Evolutionary conservation across 169 alveolate species (phyloP), one percentile per base, ranked within the genome.

Genomic region (Cryptosporidium ryanae): DNA sequence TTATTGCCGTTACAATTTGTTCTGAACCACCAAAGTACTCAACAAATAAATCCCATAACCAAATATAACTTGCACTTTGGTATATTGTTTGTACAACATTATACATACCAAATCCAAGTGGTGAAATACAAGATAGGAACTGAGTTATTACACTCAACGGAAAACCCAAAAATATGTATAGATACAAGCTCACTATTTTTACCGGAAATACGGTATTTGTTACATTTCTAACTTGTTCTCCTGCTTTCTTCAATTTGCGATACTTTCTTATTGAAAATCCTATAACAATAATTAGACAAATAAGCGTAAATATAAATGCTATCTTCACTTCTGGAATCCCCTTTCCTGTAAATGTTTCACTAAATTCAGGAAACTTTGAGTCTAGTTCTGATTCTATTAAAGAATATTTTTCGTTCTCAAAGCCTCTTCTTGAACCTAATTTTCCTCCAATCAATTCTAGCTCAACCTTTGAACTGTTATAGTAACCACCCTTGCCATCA

Each of bases 171-270:
- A 76, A 76, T n/a, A 76, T 76, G 46, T 76, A 76, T 43, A 76
- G 27, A 76, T 76, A 76, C 1, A 76, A 21, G 29, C 87, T 76
- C 32, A 76, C 87, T 32, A 76, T 76, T 25, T 48, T 55, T 8
- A 76, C 87, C 2, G 87, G 87, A 61, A 76, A 76, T 1, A 76
- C 87, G 25, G 87, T 76, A 44, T 76, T 76, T n/a, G 87, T 76
- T 25, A 76, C 29, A 38, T 76, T 61, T 59, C 87, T 55, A 27
- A 76, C 87, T 25, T 76, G 87, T 48, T 76, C 71, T 23, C 87
- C 87, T 12, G 66, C 87, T 31, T 44, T 55, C 65, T 70, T 76
- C 17, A 76, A 46, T 49, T 76, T 76, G 68, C 87, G 87, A 76
- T 76, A 76, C 27, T 76, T 76, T 61, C 87, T 59, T n/a, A 76